Percentiles rank a stretch among this genome's conserved stretches.
Evolutionary conservation across 1,284 basidiomycete species (phyloP).

Genomic region (Malassezia furfur): DNA sequence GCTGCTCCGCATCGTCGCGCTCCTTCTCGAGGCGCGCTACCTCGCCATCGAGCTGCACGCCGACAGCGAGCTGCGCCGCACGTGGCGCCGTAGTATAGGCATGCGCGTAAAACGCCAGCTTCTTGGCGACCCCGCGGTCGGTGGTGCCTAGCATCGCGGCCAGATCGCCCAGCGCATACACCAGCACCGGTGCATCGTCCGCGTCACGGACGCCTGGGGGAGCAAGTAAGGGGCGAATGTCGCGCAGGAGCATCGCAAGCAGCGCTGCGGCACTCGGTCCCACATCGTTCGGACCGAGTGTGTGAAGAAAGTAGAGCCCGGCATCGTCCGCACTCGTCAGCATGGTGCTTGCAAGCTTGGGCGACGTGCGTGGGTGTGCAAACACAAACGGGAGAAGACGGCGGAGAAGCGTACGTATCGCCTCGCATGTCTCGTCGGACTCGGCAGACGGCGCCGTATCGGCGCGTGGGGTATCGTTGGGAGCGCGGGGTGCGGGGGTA

Average conservation of each 20-base stretch:
- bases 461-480: background rate
- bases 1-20: slow-evolving; percentile 1
- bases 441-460: no score
- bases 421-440: background rate
- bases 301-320: slow-evolving; percentile 6
- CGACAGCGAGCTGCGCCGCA: background rate
- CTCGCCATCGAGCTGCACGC: background rate
- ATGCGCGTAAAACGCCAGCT: slow-evolving; percentile 12
- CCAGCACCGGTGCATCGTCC: background rate
- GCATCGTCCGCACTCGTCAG: slow-evolving; percentile 7
- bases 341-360: background rate
- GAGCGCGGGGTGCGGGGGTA: background rate
- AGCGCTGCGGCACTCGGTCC: background rate
- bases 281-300: background rate
- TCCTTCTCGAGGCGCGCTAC: background rate
- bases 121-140: background rate
- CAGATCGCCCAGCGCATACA: slow-evolving; percentile 10
- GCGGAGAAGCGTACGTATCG: background rate
- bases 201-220: background rate
- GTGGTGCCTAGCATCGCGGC: background rate
- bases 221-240: background rate
- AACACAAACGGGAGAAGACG: slow-evolving; percentile 8
- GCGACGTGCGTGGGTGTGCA: background rate
- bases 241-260: slow-evolving; percentile 4
- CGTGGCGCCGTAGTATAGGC: background rate